These are phyloP conservation scores for Paraphoma sp. DNA, from an alignment of 2,329 filamentous ascomycete genomes.

Conservation along the genomic window DNA sequence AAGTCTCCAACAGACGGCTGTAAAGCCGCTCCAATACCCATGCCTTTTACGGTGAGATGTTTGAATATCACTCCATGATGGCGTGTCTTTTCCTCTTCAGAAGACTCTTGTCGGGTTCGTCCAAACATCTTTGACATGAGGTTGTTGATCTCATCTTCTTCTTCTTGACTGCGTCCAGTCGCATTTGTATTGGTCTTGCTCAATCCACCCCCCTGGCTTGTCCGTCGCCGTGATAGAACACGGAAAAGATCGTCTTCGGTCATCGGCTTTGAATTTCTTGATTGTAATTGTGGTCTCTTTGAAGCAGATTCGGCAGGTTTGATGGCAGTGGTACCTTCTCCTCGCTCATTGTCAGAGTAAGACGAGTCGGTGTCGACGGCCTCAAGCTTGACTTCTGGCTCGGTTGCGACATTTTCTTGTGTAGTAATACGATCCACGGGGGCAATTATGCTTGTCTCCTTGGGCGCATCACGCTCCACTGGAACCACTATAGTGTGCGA, in stretches of 20 bases:
- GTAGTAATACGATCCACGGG: not conserved
- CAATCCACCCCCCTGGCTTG: slow-evolving; percentile 34
- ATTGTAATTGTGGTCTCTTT: slow-evolving; percentile 26
- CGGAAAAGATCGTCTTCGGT: slow-evolving; percentile 62
- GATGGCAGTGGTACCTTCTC: slow-evolving; percentile 24
- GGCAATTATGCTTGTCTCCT: not conserved
- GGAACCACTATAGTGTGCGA: not conserved
- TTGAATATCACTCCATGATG: slow-evolving; percentile 73
- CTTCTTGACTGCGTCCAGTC: slow-evolving; percentile 31
- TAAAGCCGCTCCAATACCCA: slow-evolving; percentile 66
- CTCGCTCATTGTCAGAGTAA: slow-evolving; percentile 30
- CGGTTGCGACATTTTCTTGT: slow-evolving; percentile 4
- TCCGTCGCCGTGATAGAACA: slow-evolving; percentile 58
- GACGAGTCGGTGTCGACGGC: slow-evolving; percentile 21
- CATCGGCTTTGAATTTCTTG: slow-evolving; percentile 35
- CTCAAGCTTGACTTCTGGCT: slow-evolving; percentile 19
- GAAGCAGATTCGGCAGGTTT: slow-evolving; percentile 19
- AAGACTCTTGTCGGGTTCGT: slow-evolving; percentile 66
- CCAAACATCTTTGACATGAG: slow-evolving; percentile 77
- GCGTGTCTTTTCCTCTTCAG: slow-evolving; percentile 72
- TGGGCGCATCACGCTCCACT: not conserved
- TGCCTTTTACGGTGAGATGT: slow-evolving; percentile 67
- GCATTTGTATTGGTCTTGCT: slow-evolving; percentile 31
- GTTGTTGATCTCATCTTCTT: slow-evolving; percentile 63
- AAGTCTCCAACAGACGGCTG: slow-evolving; percentile 69